phyloP scores from a whole-genome alignment of 2,329 filamentous ascomycete genomes.

The Penicillium sp. region DNA sequence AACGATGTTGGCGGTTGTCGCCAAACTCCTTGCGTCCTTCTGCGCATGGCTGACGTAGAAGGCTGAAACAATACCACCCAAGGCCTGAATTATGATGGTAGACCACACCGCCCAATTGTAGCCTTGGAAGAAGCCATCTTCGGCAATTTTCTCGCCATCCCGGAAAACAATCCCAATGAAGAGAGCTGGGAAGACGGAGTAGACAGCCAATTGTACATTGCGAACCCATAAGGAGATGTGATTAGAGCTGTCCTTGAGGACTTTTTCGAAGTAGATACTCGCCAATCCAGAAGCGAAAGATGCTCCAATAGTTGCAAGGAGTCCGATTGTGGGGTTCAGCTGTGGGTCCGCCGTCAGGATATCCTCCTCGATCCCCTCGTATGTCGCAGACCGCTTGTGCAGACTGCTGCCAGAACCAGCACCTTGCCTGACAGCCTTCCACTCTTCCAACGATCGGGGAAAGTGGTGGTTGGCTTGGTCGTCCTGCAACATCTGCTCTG shows the following conservation, averaged over 20 bases:
- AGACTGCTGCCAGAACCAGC: slow-evolving; percentile 45
- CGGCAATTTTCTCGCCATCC: slow-evolving; percentile 78
- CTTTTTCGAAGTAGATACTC: slow-evolving; percentile 70
- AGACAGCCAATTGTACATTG: slow-evolving; percentile 92
- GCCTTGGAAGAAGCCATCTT: slow-evolving; percentile 87
- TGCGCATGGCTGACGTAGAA: slow-evolving; percentile 79
- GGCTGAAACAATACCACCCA: slow-evolving; percentile 79
- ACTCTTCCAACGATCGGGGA: slow-evolving; percentile 74
- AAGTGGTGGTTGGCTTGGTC: slow-evolving; percentile 68
- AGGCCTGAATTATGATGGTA: slow-evolving; percentile 76
- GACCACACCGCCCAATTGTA: slow-evolving; percentile 93
- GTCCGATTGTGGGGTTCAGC: slow-evolving; percentile 77
- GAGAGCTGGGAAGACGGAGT: slow-evolving; percentile 85
- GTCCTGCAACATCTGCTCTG: slow-evolving; percentile 55
- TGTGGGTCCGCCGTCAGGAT: slow-evolving; percentile 51
- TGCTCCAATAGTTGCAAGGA: slow-evolving; percentile 74
- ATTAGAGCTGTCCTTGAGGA: slow-evolving; percentile 78
- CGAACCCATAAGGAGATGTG: slow-evolving; percentile 85
- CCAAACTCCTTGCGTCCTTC: slow-evolving; percentile 92
- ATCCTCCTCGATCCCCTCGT: slow-evolving; percentile 77
- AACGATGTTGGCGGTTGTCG: slow-evolving; percentile 87
- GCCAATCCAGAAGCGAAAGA: slow-evolving; percentile 80
- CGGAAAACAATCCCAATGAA: slow-evolving; percentile 83
- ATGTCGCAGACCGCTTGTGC: slow-evolving; percentile 75
- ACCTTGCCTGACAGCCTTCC: slow-evolving; percentile 57